Percentiles rank a stretch among this genome's conserved stretches.
Evolutionary conservation across 75 land plant species (phyloP).

Genomic region (Isoetes taiwanensis): DNA sequence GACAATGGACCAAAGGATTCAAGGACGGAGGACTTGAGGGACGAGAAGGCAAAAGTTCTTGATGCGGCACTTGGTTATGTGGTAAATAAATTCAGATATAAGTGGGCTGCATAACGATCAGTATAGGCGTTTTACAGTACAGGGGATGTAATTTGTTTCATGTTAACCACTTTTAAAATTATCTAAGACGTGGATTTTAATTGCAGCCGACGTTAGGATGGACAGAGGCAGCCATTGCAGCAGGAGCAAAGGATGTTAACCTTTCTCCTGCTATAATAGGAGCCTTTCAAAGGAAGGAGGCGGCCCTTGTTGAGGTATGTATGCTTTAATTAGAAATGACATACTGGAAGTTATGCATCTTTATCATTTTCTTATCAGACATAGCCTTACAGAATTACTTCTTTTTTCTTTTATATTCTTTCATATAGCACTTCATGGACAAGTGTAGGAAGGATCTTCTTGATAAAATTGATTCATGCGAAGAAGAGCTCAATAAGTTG

Average conservation of each 20-base stretch:
- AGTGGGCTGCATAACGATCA: background rate
- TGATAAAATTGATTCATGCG: slow-evolving; percentile 40
- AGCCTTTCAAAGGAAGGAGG: slow-evolving; percentile 77
- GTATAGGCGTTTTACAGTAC: background rate
- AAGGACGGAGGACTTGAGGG: too few species aligned
- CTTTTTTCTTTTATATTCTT: background rate
- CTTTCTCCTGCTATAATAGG: slow-evolving; percentile 80
- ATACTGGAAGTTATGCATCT: background rate
- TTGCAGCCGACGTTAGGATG: slow-evolving; percentile 62
- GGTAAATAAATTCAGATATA: slow-evolving; percentile 14
- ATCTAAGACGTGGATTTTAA: background rate
- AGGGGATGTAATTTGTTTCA: too few species aligned
- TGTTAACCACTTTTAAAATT: background rate
- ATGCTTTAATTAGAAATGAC: background rate
- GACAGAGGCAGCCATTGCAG: slow-evolving; percentile 66
- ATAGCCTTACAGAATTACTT: background rate
- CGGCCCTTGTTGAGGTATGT: slow-evolving; percentile 80
- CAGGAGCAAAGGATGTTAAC: slow-evolving; percentile 75
- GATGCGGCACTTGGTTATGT: slow-evolving; percentile 61
- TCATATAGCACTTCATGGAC: slow-evolving; percentile 81
- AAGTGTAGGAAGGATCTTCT: slow-evolving; percentile 56
- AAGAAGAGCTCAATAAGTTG: slow-evolving; percentile 33
- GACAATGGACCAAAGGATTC: too few species aligned
- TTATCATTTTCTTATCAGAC: background rate
- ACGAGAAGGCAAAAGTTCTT: slow-evolving; percentile 66